Percentiles rank a stretch among this genome's conserved stretches.
Evolutionary conservation across 768 basidiomycete genomes (phyloP).

Genomic region (Boletus insuetus): DNA sequence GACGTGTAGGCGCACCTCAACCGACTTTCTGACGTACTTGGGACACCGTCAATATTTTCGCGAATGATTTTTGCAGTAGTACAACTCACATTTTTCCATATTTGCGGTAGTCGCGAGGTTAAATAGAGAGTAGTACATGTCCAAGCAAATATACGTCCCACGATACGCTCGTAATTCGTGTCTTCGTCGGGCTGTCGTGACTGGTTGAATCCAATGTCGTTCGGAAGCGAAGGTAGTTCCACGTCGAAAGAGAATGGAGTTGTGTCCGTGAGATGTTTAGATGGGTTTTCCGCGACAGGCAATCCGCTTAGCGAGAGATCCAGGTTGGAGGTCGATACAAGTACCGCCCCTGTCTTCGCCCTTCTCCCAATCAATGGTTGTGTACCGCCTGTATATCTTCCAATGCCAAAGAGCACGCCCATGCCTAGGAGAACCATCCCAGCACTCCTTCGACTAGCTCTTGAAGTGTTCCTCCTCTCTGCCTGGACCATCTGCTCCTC

Average conservation of each 20-base stretch:
- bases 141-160: constrained; percentile 95
- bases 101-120: constrained; percentile 92
- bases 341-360: constrained; percentile 47
- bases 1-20: constrained; percentile 51
- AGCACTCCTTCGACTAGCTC: constrained; percentile 66
- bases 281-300: constrained; percentile 13
- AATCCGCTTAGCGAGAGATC: constrained; percentile 1
- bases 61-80: neutral
- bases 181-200: constrained; percentile 21
- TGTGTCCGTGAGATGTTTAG: constrained; percentile 3
- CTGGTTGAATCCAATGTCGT: constrained; percentile 1
- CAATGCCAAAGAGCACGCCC: constrained; percentile 72
- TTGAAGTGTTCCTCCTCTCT: constrained; percentile 42
- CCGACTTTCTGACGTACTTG: constrained; percentile 86
- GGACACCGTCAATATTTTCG: neutral
- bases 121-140: constrained; percentile 89
- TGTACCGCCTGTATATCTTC: constrained; percentile 41
- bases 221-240: constrained; percentile 15
- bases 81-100: constrained; percentile 93
- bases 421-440: constrained; percentile 80
- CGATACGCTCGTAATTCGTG: constrained; percentile 50
- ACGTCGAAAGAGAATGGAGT: constrained; percentile 10
- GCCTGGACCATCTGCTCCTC: constrained; percentile 25
- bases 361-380: constrained; percentile 27
- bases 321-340: constrained; percentile 26